Conservation (phyloP, 345 rosid species). For the Rhodamnia rubescens region DNA sequence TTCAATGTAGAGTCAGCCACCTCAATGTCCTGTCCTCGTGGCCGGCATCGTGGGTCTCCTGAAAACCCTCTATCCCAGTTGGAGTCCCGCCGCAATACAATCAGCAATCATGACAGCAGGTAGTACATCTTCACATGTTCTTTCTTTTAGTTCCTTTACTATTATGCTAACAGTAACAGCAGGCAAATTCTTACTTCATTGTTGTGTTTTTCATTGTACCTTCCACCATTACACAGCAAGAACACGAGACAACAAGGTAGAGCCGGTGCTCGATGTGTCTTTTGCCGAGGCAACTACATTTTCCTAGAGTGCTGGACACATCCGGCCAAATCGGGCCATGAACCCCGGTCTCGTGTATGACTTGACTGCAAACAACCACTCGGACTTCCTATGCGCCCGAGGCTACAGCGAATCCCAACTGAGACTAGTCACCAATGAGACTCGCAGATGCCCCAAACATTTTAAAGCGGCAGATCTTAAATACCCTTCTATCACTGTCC, state of each 20-base stretch:
- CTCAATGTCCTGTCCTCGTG: slow-evolving; percentile 51
- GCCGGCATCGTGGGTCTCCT: slow-evolving; percentile 41
- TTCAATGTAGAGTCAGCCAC: slow-evolving; percentile 28
- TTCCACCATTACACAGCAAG: slow-evolving; percentile 14
- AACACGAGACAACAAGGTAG: slow-evolving; percentile 2
- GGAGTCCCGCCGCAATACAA: slow-evolving; percentile 42
- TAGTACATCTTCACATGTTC: neutral
- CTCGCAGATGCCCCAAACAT: slow-evolving; percentile 16
- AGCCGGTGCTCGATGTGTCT: slow-evolving; percentile 11
- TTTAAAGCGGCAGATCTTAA: slow-evolving; percentile 20
- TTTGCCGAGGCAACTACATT: slow-evolving; percentile 35
- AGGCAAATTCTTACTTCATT: neutral
- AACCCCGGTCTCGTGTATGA: slow-evolving; percentile 56
- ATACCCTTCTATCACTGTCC: slow-evolving; percentile 44
- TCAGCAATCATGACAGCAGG: slow-evolving; percentile 45
- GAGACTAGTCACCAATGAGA: neutral
- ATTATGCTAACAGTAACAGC: neutral
- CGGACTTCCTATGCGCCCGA: slow-evolving; percentile 28
- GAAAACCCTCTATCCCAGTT: slow-evolving; percentile 25
- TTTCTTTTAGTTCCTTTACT: neutral
- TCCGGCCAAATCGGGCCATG: slow-evolving; percentile 26
- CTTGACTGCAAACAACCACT: slow-evolving; percentile 10
- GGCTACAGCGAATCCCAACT: slow-evolving; percentile 18
- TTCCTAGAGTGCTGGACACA: slow-evolving; percentile 38
- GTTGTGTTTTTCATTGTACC: neutral